Evolutionary conservation across 2,329 filamentous ascomycete species (phyloP), one percentile per base, ranked within the genome.

Genomic region (Penicillium carneum): DNA sequence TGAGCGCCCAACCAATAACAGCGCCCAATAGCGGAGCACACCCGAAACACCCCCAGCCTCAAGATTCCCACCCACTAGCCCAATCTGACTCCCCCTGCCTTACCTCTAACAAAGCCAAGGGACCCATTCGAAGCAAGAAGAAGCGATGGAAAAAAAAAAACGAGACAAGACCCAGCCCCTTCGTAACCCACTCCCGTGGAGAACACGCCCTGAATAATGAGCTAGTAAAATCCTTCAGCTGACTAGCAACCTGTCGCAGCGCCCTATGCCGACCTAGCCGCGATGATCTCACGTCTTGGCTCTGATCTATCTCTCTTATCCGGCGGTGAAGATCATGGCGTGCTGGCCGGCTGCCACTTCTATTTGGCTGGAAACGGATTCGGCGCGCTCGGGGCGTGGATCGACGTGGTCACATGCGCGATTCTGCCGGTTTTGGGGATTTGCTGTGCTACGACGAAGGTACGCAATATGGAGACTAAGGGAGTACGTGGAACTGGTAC

Each of bases 251-350:
- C 47, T 43, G 34, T 67, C 66, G 56, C 52, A 61, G 59, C 55
- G 59, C 50, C 59, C 54, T 60, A 69, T 67, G 61, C 68, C 67
- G 67, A 62, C 59, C 59, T 69, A 69, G 58, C 67, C 67, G 68
- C 63, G 65, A 45, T 51, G 66, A 69, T 70, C 67, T 38, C 14
- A 23, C 31, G 59, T 8, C 43, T 54, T 65, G 64, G 48, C 60
- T 64, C 63, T 58, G 66, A 63, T 66, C 57, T 59, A 46, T 61
- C 59, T 23, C n/a, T 18, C 34, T 50, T 52, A 55, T 64, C 59
- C 53, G 63, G 66, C 67, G 68, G 67, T 66, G 66, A 65, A 57
- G 54, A 20, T n/a, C 12, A 62, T 63, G 42, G 59, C 55, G 52
- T 61, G 52, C 51, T 47, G 18, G 41, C 47, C 5, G 42, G 53